Percentiles rank a stretch among this genome's conserved stretches.
phyloP scores from a whole-genome alignment of 176 grass and related monocot species.

The Ensete glaucum region DNA sequence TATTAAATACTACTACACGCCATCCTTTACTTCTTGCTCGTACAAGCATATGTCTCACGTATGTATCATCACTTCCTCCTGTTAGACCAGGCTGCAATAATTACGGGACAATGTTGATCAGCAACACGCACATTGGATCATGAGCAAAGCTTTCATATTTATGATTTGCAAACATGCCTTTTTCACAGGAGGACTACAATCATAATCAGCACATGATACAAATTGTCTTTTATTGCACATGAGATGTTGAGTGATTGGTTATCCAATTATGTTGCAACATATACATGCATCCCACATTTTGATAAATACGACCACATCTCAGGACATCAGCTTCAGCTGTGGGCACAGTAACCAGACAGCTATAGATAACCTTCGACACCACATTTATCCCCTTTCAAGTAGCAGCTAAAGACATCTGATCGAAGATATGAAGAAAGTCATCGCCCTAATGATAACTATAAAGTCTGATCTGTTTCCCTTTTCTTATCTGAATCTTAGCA shows the following conservation, averaged over 20 bases:
- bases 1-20: slow-evolving; percentile 84
- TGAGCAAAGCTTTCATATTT: background rate
- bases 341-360: background rate
- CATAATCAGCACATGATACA: background rate
- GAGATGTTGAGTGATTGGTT: background rate
- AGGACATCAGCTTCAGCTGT: background rate
- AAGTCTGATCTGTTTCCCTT: background rate
- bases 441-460: background rate
- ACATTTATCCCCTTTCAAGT: background rate
- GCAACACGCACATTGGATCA: background rate
- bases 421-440: background rate
- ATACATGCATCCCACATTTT: background rate
- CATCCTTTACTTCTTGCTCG: slow-evolving; percentile 87
- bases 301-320: background rate
- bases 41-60: slow-evolving; percentile 94
- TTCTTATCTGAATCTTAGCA: background rate
- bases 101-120: slow-evolving; percentile 13
- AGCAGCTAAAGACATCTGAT: background rate
- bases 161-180: background rate
- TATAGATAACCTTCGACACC: background rate
- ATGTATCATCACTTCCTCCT: slow-evolving; percentile 89
- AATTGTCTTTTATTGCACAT: background rate
- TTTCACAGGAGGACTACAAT: background rate
- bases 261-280: background rate
- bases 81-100: slow-evolving; percentile 72